Conservation (phyloP, 2,329 filamentous ascomycete genomes). For the Paramyrothecium roridum region DNA sequence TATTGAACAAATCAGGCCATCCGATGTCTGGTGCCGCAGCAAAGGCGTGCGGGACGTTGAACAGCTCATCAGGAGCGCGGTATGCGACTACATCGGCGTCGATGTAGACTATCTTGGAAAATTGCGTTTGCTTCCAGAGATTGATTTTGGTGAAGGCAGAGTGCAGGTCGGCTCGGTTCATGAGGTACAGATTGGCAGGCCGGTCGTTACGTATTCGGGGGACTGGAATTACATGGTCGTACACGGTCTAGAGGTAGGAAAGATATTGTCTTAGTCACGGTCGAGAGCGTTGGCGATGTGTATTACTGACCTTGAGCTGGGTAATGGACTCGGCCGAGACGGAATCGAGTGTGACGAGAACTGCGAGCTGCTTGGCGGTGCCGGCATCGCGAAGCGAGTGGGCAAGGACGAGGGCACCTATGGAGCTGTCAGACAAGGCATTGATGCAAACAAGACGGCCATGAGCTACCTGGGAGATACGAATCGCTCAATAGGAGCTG, state of each 20-base stretch:
- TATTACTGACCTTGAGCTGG: conserved; percentile 66
- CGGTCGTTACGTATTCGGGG: conserved; percentile 72
- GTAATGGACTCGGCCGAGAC: conserved; percentile 72
- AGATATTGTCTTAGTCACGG: not conserved
- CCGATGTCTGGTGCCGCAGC: conserved; percentile 88
- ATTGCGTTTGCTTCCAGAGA: conserved; percentile 88
- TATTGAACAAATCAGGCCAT: conserved; percentile 98
- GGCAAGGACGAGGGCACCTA: conserved; percentile 88
- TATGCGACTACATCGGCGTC: conserved; percentile 93
- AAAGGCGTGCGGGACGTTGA: conserved; percentile 59
- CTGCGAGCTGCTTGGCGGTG: conserved; percentile 72
- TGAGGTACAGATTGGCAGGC: conserved; percentile 81
- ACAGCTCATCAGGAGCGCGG: conserved; percentile 88
- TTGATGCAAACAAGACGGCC: not conserved
- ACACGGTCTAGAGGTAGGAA: conserved; percentile 61
- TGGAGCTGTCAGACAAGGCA: conserved; percentile 7
- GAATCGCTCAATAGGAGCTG: conserved; percentile 89
- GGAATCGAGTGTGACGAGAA: conserved; percentile 77
- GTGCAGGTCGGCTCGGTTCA: conserved; percentile 86
- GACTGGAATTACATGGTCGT: conserved; percentile 86
- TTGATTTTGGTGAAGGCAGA: conserved; percentile 96
- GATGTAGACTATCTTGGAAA: conserved; percentile 88
- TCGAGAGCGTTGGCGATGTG: not conserved
- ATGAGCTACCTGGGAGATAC: conserved; percentile 78
- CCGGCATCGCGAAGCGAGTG: conserved; percentile 92